These are phyloP conservation scores for Boechera divaricarpa DNA, from an alignment of 345 rosid species.

Conservation along the genomic window DNA sequence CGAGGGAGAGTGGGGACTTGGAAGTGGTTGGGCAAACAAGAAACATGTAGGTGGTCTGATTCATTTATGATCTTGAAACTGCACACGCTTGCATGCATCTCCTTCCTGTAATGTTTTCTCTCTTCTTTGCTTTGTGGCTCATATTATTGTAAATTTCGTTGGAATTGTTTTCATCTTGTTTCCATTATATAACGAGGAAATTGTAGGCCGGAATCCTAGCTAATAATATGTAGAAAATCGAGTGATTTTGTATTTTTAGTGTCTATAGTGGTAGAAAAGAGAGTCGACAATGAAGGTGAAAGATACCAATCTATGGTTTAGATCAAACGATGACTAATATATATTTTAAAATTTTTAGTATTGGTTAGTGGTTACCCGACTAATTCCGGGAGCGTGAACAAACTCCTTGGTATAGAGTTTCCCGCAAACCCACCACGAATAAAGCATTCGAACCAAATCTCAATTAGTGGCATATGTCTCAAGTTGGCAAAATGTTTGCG, in stretches of 20 bases:
- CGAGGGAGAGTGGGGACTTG: slow-evolving; percentile 36
- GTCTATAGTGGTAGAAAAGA: too few species aligned
- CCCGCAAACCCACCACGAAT: neutral
- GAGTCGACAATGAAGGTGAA: too few species aligned
- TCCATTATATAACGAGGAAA: too few species aligned
- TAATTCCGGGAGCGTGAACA: neutral
- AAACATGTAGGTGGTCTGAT: slow-evolving; percentile 37
- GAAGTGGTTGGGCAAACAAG: slow-evolving; percentile 42
- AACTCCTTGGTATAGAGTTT: neutral
- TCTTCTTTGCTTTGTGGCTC: slow-evolving; percentile 24
- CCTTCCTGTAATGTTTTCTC: slow-evolving; percentile 34
- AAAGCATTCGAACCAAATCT: neutral
- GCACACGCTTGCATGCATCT: slow-evolving; percentile 46
- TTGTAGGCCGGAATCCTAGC: too few species aligned
- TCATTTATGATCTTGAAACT: slow-evolving; percentile 30
- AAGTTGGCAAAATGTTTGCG: neutral
- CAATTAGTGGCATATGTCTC: neutral
- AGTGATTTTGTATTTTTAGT: too few species aligned
- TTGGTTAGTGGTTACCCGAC: neutral
- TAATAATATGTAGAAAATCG: too few species aligned
- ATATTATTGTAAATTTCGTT: slow-evolving; percentile 5
- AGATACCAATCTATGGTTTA: neutral
- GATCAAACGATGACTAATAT: neutral
- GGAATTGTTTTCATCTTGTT: too few species aligned
- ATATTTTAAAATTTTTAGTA: neutral